Evolutionary conservation across 1,139 yeast genomes (phyloP), one percentile per base, ranked within the genome.

Genomic region (Zygosaccharomyces pseudobailii): DNA sequence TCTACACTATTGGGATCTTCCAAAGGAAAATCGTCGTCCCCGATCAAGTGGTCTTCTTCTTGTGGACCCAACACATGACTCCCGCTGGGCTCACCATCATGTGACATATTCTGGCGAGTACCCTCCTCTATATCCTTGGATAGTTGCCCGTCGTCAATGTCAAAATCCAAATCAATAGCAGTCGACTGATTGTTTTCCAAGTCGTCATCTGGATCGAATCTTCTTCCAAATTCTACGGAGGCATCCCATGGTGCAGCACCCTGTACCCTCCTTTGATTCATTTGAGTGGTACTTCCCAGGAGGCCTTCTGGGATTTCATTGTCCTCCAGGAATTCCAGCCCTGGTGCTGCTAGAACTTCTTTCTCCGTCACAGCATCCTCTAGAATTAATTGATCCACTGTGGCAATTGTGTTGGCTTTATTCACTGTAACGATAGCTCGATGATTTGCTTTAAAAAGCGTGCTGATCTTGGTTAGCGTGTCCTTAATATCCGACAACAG

Each of bases 401-500:
- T 74, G 20, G 79, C 68, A 28, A 81, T 71, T 24, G 81, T 75
- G 9, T 78, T 72, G 5, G 80, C 76, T 46, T 79, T 70, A 51
- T 72, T 66, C 24, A 74, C 66, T 0, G 76, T 70, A 24, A 61
- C 58, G 24, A 51, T 50, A n/a, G 57, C 55, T 34, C 54, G 54
- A 8, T 66, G 58, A 25, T 68, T 76, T 4, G 79, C 69, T 48
- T 71, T 72, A 68, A 90, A 90, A 3, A 95, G 80, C 40, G 85
- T 78, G 58, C 86, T 87, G 57, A 90, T 72, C 61, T 82, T 84
- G 53, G 81, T 70, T 48, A 90, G 70, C 1, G 90, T 84, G 55
- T 87, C 95, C 44, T 81, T 78, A 36, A 89, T 92, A 62, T 92
- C 98, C 51, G 88, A 94, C 43, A 87, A 72, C 37, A 92, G 72